Conservation (phyloP, 2,329 filamentous ascomycete species). For the Trichophaea hybrida region DNA sequence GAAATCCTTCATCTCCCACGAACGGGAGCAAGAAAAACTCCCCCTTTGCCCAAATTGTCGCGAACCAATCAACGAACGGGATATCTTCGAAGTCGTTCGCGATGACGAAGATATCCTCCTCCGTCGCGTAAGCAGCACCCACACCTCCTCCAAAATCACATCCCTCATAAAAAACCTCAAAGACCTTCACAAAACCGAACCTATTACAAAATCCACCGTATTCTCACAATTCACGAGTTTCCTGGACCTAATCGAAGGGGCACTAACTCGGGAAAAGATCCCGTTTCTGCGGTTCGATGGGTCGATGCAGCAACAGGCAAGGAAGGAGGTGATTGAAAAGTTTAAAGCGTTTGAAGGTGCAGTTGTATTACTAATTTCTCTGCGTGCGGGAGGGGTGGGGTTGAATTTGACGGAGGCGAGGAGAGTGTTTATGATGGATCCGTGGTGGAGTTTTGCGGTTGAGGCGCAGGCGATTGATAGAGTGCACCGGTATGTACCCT, state of each 20-base stretch:
- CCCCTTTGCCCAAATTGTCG: slow-evolving; percentile 87
- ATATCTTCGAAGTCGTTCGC: slow-evolving; percentile 83
- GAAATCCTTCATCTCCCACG: slow-evolving; percentile 77
- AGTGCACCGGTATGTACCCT: slow-evolving; percentile 50
- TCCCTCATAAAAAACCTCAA: slow-evolving; percentile 64
- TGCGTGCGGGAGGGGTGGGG: slow-evolving; percentile 84
- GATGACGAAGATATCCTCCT: slow-evolving; percentile 42
- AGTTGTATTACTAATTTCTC: slow-evolving; percentile 63
- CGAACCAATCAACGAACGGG: slow-evolving; percentile 61
- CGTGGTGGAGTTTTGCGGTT: slow-evolving; percentile 96
- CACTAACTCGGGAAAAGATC: slow-evolving; percentile 51
- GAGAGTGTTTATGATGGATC: slow-evolving; percentile 97
- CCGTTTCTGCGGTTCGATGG: slow-evolving; percentile 80
- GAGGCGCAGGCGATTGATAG: slow-evolving; percentile 96
- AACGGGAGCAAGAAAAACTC: slow-evolving; percentile 58
- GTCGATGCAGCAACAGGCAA: slow-evolving; percentile 70
- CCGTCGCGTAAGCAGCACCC: slow-evolving; percentile 43
- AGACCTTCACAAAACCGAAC: slow-evolving; percentile 43
- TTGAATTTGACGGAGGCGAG: slow-evolving; percentile 82
- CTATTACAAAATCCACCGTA: slow-evolving; percentile 76
- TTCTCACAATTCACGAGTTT: slow-evolving; percentile 98
- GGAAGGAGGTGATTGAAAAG: slow-evolving; percentile 60
- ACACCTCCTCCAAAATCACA: slow-evolving; percentile 79
- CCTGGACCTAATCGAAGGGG: slow-evolving; percentile 75
- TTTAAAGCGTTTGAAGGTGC: slow-evolving; percentile 53